Evolutionary conservation across 768 basidiomycete genomes (phyloP).

Genomic region (Termitomyces bulborhizus): DNA sequence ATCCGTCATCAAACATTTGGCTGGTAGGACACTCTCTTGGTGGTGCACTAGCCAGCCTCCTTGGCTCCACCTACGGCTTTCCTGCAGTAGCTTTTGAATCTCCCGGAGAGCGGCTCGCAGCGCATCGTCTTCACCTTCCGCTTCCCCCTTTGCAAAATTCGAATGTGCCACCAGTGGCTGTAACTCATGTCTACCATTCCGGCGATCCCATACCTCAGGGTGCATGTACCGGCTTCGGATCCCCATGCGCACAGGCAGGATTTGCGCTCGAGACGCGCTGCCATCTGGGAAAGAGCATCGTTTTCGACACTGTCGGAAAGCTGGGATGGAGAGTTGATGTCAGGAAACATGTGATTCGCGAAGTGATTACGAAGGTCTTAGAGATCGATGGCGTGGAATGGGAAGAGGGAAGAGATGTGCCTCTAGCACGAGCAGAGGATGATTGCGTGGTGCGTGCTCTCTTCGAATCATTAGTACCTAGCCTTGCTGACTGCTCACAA

Average conservation of each 20-base stretch:
- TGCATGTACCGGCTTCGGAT: conserved; percentile 67
- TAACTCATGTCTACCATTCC: conserved; percentile 83
- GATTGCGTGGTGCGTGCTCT: conserved; percentile 10
- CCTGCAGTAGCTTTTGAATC: conserved; percentile 91
- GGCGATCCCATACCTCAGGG: conserved; percentile 92
- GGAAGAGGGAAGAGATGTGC: conserved; percentile 37
- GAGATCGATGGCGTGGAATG: conserved; percentile 45
- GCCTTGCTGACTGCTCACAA: neutral
- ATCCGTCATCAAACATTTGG: conserved; percentile 85
- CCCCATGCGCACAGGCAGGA: conserved; percentile 75
- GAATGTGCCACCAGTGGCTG: conserved; percentile 31
- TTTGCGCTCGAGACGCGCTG: conserved; percentile 86
- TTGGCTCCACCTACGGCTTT: conserved; percentile 85
- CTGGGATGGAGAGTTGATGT: conserved; percentile 81
- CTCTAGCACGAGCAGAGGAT: conserved; percentile 9
- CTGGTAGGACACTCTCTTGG: conserved; percentile 86
- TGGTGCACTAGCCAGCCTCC: conserved; percentile 83
- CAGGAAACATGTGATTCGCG: conserved; percentile 65
- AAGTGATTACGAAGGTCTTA: conserved; percentile 61
- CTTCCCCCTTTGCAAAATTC: conserved; percentile 42
- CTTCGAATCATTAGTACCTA: neutral
- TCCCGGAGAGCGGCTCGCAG: conserved; percentile 69
- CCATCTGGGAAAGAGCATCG: conserved; percentile 82
- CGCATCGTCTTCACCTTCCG: conserved; percentile 82
- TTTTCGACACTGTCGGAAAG: conserved; percentile 83